These are phyloP conservation scores for Xylaria sp. DNA, from an alignment of 2,329 filamentous ascomycete species.

Conservation along the genomic window DNA sequence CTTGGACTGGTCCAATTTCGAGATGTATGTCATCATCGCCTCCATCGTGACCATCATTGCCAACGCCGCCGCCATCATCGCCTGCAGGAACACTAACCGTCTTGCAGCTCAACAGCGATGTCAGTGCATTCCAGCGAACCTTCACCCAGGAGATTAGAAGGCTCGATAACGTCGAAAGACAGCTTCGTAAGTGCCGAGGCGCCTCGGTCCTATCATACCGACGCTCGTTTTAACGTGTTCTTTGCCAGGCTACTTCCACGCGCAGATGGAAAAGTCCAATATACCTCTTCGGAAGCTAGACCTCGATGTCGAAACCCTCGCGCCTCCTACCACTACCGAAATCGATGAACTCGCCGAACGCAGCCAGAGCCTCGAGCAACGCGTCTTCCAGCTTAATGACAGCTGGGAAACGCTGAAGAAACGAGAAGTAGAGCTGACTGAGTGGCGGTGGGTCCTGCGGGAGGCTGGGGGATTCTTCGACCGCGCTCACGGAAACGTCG, in stretches of 20 bases:
- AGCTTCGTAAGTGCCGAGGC: conserved; percentile 72
- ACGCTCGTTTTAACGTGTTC: conserved; percentile 34
- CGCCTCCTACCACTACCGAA: conserved; percentile 86
- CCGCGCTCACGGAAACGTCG: conserved; percentile 90
- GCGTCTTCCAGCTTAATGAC: conserved; percentile 89
- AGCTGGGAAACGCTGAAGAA: conserved; percentile 99
- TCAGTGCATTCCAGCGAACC: conserved; percentile 92
- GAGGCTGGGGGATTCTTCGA: conserved; percentile 99
- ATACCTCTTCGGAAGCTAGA: conserved; percentile 89
- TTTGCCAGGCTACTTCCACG: conserved; percentile 79
- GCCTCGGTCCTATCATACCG: conserved; percentile 6
- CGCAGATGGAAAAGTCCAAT: conserved; percentile 91
- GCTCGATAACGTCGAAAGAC: conserved; percentile 96
- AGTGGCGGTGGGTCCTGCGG: conserved; percentile 97
- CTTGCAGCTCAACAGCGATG: conserved; percentile 82
- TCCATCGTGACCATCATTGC: conserved; percentile 19
- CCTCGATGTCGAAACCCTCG: conserved; percentile 84
- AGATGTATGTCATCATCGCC: conserved; percentile 68
- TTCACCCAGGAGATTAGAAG: conserved; percentile 98
- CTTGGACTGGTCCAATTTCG: conserved; percentile 95
- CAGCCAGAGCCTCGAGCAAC: conserved; percentile 88
- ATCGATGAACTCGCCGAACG: conserved; percentile 95
- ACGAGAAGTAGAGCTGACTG: conserved; percentile 92
- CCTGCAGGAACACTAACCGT: conserved; percentile 21
- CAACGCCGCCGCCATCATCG: not conserved